phyloP scores from a whole-genome alignment of 2,329 filamentous ascomycete genomes.

The Escovopsis sp. region DNA sequence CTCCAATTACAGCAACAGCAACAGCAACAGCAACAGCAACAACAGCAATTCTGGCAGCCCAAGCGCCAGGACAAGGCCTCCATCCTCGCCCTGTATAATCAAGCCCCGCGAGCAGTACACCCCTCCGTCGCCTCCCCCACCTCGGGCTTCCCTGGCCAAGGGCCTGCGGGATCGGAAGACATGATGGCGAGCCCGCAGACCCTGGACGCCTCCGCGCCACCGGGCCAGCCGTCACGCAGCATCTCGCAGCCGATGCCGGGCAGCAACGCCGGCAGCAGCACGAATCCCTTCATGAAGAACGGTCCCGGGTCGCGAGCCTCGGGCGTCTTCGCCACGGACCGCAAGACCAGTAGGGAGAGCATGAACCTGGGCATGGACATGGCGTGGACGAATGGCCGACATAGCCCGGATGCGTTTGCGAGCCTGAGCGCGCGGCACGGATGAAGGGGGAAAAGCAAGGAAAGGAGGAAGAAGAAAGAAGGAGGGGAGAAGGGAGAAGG shows the following conservation, averaged over 20 bases:
- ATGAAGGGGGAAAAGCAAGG: conserved; percentile 17
- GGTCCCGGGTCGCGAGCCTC: conserved; percentile 9
- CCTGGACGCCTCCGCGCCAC: conserved; percentile 13
- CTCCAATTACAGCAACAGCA: conserved; percentile 7
- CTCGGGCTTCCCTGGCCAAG: conserved; percentile 12
- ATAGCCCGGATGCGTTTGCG: conserved; percentile 68
- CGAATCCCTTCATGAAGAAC: conserved; percentile 41
- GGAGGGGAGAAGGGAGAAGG: no score
- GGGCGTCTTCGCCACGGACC: conserved; percentile 28
- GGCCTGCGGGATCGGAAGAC: conserved; percentile 15
- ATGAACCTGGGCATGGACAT: conserved; percentile 49
- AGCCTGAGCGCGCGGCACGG: conserved; percentile 50
- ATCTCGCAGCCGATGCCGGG: conserved; percentile 18
- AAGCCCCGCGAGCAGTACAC: conserved; percentile 33
- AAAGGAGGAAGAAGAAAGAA: no score
- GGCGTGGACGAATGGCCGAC: conserved; percentile 52
- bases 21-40: conserved; percentile 7
- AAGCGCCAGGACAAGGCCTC: conserved; percentile 51
- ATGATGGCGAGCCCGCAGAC: conserved; percentile 11
- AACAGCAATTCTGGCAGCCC: conserved; percentile 21
- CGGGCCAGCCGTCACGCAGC: conserved; percentile 13
- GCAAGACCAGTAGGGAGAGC: conserved; percentile 48
- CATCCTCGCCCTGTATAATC: conserved; percentile 61
- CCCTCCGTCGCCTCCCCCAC: conserved; percentile 19
- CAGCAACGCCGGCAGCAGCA: no score